Conservation (phyloP, 345 rosid genomes). For the Lepidium sativum region DNA sequence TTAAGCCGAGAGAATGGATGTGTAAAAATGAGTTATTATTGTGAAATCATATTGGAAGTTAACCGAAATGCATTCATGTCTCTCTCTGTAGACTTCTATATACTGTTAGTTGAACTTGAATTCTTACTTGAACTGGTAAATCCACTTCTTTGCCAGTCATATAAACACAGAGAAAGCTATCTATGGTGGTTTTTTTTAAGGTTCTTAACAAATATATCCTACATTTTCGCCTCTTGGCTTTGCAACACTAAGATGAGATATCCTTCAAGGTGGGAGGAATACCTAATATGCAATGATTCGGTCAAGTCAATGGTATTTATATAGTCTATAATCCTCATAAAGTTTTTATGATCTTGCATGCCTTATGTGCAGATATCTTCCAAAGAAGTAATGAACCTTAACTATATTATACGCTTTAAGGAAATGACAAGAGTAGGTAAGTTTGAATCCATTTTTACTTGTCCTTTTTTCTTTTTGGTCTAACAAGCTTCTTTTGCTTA, state of each 20-base stretch:
- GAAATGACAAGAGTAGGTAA: slow-evolving; percentile 22
- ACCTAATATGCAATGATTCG: slow-evolving; percentile 5
- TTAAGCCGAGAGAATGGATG: slow-evolving; percentile 26
- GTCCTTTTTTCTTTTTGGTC: not conserved
- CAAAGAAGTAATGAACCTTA: slow-evolving; percentile 19
- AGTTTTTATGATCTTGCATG: slow-evolving; percentile 16
- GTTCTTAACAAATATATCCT: slow-evolving; percentile 10
- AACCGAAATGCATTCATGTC: slow-evolving; percentile 10
- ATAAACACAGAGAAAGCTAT: not conserved
- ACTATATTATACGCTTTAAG: slow-evolving; percentile 19
- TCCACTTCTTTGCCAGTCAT: not conserved
- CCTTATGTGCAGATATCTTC: slow-evolving; percentile 28
- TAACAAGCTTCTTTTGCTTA: slow-evolving; percentile 16
- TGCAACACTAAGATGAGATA: slow-evolving; percentile 12
- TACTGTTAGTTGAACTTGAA: not conserved
- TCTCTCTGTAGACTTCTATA: not conserved
- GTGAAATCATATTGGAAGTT: slow-evolving; percentile 21
- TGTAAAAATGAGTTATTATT: slow-evolving; percentile 24
- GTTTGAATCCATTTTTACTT: slow-evolving; percentile 1
- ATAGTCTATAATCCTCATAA: slow-evolving; percentile 1
- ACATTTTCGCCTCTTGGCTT: slow-evolving; percentile 4
- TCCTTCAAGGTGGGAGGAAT: slow-evolving; percentile 12
- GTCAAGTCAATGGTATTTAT: slow-evolving; percentile 20
- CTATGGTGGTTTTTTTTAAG: not conserved
- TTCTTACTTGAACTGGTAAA: not conserved